Conservation (phyloP, 1,139 yeast genomes). For the Geotrichum carabidarum region DNA sequence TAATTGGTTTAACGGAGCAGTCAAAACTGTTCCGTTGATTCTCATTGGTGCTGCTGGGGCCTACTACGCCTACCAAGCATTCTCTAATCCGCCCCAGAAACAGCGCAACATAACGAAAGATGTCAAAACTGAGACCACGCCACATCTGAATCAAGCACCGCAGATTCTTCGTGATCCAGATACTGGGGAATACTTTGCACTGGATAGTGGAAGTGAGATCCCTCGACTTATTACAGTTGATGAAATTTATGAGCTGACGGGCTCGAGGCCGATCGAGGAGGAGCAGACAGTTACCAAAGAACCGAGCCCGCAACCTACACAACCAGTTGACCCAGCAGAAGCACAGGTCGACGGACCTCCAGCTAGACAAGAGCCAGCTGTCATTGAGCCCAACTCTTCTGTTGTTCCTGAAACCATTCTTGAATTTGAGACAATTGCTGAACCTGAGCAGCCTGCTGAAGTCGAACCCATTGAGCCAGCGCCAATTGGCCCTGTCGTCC, state of each 20-base stretch:
- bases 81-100: neutral
- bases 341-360: neutral
- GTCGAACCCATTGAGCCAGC: neutral
- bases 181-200: constrained; percentile 15
- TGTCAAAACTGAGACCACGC: neutral
- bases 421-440: neutral
- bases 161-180: constrained; percentile 9
- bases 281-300: neutral
- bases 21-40: neutral
- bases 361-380: neutral
- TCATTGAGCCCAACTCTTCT: neutral
- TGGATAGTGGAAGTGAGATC: constrained; percentile 7
- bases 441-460: neutral
- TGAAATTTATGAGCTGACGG: constrained; percentile 15
- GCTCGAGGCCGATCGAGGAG: constrained; percentile 12
- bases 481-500: neutral
- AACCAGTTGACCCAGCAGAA: no score
- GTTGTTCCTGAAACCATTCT: constrained; percentile 8
- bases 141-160: constrained; percentile 1
- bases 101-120: neutral
- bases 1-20: neutral
- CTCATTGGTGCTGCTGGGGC: constrained; percentile 6
- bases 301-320: neutral
- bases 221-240: constrained; percentile 11
- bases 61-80: neutral